A percentile compares a stretch with the other conserved stretches of the same genome.
Evolutionary conservation across 2,329 filamentous ascomycete genomes (phyloP).

Genomic region (Fusarium begoniae): DNA sequence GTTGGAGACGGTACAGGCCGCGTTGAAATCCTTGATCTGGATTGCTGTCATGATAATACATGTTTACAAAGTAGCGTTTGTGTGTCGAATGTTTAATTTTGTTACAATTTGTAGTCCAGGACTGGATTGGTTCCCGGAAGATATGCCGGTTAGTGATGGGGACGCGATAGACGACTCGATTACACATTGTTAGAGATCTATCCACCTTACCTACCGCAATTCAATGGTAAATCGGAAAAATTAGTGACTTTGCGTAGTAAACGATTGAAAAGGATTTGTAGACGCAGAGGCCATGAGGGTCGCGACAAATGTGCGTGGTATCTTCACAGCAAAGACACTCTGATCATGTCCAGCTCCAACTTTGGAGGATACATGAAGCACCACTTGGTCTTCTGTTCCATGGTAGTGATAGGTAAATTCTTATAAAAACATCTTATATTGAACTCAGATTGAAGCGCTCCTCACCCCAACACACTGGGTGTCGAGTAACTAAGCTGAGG

Average conservation of each 20-base stretch:
- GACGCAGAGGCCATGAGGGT: not conserved
- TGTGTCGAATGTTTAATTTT: fast-evolving
- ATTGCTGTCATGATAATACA: not conserved
- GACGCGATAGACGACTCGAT: not conserved
- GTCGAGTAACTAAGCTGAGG: not conserved
- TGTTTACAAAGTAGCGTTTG: fast-evolving
- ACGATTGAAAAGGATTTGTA: too few relatives aligned
- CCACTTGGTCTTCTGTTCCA: not conserved
- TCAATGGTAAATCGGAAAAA: not conserved
- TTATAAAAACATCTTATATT: not conserved
- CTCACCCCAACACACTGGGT: too few relatives aligned
- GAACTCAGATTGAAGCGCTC: not conserved
- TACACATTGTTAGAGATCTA: not conserved
- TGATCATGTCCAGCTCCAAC: not conserved
- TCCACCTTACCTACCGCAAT: fast-evolving
- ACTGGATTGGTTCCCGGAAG: not conserved
- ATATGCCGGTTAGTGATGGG: not conserved
- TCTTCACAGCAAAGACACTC: too few relatives aligned
- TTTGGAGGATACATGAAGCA: not conserved
- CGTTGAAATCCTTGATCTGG: not conserved
- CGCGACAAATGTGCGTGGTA: fast-evolving
- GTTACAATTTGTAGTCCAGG: too few relatives aligned
- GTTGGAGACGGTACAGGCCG: not conserved
- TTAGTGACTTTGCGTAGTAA: fast-evolving
- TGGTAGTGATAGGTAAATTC: not conserved